Percentiles rank a stretch among this genome's conserved stretches.
Evolutionary conservation across 176 grass and related monocot genomes (phyloP).

Genomic region (Carex parvula): DNA sequence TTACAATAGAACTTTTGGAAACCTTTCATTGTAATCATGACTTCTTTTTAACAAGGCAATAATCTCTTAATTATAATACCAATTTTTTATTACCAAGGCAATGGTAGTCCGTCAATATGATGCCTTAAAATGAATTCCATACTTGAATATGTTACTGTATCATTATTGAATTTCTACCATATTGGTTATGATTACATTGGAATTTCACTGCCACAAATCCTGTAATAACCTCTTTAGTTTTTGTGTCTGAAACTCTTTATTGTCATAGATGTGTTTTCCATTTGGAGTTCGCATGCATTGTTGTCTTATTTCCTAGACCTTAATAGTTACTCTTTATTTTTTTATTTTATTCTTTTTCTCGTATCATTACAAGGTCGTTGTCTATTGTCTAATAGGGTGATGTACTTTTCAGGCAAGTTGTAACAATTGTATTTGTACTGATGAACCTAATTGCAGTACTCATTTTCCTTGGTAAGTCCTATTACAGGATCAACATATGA

Average conservation of each 20-base stretch:
- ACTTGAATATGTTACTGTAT: not conserved
- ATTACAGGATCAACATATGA: not conserved
- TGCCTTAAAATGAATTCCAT: not conserved
- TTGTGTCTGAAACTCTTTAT: not conserved
- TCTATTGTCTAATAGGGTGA: not conserved
- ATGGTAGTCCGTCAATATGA: not conserved
- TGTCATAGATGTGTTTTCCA: not conserved
- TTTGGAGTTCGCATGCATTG: not conserved
- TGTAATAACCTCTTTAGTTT: not conserved
- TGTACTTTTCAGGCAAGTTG: conserved; percentile 41
- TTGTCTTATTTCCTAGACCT: not conserved
- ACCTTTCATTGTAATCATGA: not conserved
- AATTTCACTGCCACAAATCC: not conserved
- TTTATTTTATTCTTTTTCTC: too few species aligned
- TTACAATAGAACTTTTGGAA: not conserved
- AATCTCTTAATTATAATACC: not conserved
- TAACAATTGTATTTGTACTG: conserved; percentile 49
- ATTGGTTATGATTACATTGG: not conserved
- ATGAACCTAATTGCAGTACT: conserved; percentile 50
- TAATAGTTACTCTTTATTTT: not conserved
- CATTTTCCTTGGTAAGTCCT: conserved; percentile 46
- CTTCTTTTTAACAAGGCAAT: not conserved
- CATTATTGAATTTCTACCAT: not conserved
- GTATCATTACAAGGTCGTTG: not conserved
- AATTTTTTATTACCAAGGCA: not conserved